Evolutionary conservation across 345 rosid species (phyloP), one percentile per base, ranked within the genome.

Genomic region (Odontarrhena argentea): DNA sequence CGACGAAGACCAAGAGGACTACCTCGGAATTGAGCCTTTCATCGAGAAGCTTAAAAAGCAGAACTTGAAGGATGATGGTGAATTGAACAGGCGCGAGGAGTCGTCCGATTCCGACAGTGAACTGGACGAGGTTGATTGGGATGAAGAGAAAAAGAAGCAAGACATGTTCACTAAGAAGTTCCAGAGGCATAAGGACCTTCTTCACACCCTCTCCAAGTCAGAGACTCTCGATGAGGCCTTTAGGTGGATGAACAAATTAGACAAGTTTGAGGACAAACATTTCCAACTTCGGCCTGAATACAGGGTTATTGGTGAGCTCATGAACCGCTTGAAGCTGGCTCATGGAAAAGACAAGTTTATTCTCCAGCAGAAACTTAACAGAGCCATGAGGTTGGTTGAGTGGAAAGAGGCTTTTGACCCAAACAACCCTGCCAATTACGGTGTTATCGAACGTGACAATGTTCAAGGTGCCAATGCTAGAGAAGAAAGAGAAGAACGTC

Each of bases 321-420:
- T 91, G 82, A 86, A 88, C 71, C 83, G 83, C 5, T 73, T 93
- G 70, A 90, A 90, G 67, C 81, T 82, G 22, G 87, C 95, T 5
- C 86, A 93, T 79, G 99, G 97, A 2, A 93, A 91, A 76, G 96
- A 93, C 1, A 90, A 82, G 74, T 91, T 93, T 60, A 52, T 90
- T 60, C 95, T 93, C 37, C 97, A 90, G 59, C 97, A 88, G 6
- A 93, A 90, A 48, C 67, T 93, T 3, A 90, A 91, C 66, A 82
- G 96, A 67, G 99, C 97, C 8, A 79, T 93, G 87, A 85, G 91
- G 69, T 70, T 91, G 73, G 84, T 88, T 55, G 82, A 85, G 51
- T 88, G 92, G 96, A 90, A 84, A 74, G 99, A 93, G 78, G 81
- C 86, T 67, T 86, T 81, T 80, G 97, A 93, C 78, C 98, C 97